phyloP scores from a whole-genome alignment of 352 stramenopile species.

The Porosira glacialis region DNA sequence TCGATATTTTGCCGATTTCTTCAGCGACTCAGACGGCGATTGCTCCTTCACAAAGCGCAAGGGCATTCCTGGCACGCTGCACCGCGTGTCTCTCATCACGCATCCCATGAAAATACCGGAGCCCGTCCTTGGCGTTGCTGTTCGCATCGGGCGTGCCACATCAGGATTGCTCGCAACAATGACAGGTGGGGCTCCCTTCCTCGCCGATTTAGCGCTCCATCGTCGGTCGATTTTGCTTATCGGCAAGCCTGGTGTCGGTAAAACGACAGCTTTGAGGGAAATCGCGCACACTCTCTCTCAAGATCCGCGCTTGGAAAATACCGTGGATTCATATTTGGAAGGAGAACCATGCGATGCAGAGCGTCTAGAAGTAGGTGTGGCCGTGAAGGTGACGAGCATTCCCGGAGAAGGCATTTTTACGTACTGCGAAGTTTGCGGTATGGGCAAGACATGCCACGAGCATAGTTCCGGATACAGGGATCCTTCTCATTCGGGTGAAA shows the following conservation, averaged over 20 bases:
- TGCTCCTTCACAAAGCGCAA: constrained; percentile 1
- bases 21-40: no score
- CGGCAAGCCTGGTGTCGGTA: not conserved
- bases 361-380: not conserved
- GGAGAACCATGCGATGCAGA: constrained; percentile 3
- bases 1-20: no score
- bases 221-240: not conserved
- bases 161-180: not conserved
- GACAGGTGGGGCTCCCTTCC: not conserved
- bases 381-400: not conserved
- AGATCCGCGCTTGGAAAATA: constrained; percentile 1
- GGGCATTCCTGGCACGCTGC: constrained; percentile 2
- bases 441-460: not conserved
- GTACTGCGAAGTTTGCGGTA: constrained; percentile 1
- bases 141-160: not conserved
- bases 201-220: not conserved
- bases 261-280: constrained; percentile 2
- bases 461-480: not conserved
- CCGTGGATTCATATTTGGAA: constrained; percentile 3
- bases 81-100: constrained; percentile 3
- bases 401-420: constrained; percentile 5
- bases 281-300: not conserved
- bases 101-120: constrained; percentile 1
- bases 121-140: not conserved
- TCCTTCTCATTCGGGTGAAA: not conserved